These are phyloP conservation scores for Mucor velutinosus DNA, from an alignment of 371 early-diverging fungal genomes.

Conservation along the genomic window DNA sequence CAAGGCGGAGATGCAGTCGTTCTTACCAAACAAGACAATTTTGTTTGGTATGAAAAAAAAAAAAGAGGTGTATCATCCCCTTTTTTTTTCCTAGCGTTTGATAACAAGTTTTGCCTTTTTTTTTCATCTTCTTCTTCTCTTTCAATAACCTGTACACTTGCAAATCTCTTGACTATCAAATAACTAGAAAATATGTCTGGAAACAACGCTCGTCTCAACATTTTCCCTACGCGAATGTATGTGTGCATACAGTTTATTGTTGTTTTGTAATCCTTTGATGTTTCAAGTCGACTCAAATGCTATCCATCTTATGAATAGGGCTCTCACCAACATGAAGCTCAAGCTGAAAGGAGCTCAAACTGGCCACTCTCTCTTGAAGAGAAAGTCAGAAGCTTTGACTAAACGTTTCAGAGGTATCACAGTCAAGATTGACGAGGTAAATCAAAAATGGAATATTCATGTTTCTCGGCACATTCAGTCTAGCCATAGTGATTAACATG, in stretches of 20 bases:
- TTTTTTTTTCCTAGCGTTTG: neutral
- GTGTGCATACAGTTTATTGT: slow-evolving; percentile 16
- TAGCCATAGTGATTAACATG: neutral
- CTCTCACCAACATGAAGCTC: slow-evolving; percentile 91
- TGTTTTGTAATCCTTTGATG: neutral
- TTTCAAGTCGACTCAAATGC: neutral
- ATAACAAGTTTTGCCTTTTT: neutral
- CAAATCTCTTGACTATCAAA: neutral
- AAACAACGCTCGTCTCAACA: slow-evolving; percentile 65
- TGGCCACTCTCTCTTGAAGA: slow-evolving; percentile 96
- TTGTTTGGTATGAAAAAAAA: neutral
- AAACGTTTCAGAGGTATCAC: slow-evolving; percentile 95
- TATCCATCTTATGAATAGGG: slow-evolving; percentile 57
- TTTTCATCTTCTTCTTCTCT: neutral
- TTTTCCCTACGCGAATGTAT: slow-evolving; percentile 93
- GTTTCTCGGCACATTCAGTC: neutral
- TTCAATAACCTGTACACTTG: neutral
- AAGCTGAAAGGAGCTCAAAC: slow-evolving; percentile 98
- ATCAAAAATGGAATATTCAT: neutral
- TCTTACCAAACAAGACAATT: neutral
- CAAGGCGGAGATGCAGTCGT: neutral
- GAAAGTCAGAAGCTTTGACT: slow-evolving; percentile 98
- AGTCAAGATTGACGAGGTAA: slow-evolving; percentile 90
- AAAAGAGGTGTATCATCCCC: neutral
- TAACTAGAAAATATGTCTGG: slow-evolving; percentile 59